Conservation (phyloP, 495 filamentous ascomycete genomes). For the Penicillium longicatenatum region DNA sequence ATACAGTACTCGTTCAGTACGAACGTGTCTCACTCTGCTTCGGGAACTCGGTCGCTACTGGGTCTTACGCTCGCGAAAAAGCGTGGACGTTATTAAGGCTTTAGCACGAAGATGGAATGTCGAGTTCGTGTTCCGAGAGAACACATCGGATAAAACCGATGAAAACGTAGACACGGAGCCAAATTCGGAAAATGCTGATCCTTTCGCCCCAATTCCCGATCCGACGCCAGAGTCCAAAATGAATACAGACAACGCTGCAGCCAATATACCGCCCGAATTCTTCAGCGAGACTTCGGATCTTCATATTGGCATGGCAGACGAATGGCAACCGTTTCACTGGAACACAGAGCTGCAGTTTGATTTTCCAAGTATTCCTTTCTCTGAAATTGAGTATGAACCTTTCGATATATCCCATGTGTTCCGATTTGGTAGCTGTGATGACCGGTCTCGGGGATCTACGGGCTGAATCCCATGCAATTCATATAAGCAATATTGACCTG, state of each 20-base stretch:
- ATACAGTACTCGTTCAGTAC: slow-evolving; percentile 9
- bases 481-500: no score
- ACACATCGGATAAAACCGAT: background rate
- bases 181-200: background rate
- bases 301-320: background rate
- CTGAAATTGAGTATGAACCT: background rate
- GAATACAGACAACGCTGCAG: background rate
- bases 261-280: background rate
- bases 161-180: background rate
- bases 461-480: no score
- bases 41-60: slow-evolving; percentile 3
- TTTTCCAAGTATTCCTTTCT: background rate
- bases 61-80: slow-evolving; percentile 4
- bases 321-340: background rate
- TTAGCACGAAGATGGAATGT: background rate
- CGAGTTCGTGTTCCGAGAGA: background rate
- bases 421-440: background rate
- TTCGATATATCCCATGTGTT: background rate
- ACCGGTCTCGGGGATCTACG: background rate
- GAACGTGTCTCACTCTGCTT: slow-evolving; percentile 6
- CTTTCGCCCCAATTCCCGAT: background rate
- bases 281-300: background rate
- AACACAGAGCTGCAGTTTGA: background rate
- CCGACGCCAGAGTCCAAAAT: background rate
- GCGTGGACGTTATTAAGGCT: background rate